Base-by-base conservation (phyloP, 2,329 filamentous ascomycete species). In the Rutstroemia sydowiana region DNA sequence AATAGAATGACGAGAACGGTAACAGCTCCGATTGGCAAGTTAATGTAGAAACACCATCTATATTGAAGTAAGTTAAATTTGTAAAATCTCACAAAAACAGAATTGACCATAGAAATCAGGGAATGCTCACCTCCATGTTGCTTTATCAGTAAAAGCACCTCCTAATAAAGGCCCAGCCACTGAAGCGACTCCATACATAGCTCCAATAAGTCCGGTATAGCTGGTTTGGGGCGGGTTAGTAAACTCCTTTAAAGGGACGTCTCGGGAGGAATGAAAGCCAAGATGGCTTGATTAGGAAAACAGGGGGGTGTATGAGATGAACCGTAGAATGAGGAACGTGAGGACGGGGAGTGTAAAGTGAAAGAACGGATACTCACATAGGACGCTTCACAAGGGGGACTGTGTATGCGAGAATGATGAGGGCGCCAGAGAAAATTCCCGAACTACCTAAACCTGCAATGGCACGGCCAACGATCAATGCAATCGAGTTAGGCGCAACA, bases 1-100 rank as follows among this genome's bases (percentile, higher is more conserved):
- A 73, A 64, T 9, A 73, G 59, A n/a, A 70, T 56, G 21, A 72
- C 53, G 3, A 65, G 45, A 3, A 75, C 59, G 1, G 71, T 66
- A 21, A 71, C 59, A 42, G 67, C 69, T 37, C 69, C 64, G 39
- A 72, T 61, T 16, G 60, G 54, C 41, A 61, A 32, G 59, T 50
- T 51, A 14, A 53, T 46, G 11, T 51, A 20, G 49, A 58, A 55
- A 21, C 65, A 67, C 65, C 63, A 65, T 48, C 64, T 54, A 63
- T 62, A 26, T 4, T 26, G 23, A 8, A 13, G 14, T 2, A 65
- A 58, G 58, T 66, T 52, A 57, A 59, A 30, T 16, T 16, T 23
- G n/a, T 7, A 43, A 11, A 43, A 26, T 26, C 23, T 3, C 21
- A 7, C 13, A 47, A 42, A 34, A 57, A 50, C 52, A 41, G 55